A percentile compares a stretch with the other conserved stretches of the same genome.
Evolutionary conservation across 1,139 yeast species (phyloP).

Genomic region (Taiozyma sp.): DNA sequence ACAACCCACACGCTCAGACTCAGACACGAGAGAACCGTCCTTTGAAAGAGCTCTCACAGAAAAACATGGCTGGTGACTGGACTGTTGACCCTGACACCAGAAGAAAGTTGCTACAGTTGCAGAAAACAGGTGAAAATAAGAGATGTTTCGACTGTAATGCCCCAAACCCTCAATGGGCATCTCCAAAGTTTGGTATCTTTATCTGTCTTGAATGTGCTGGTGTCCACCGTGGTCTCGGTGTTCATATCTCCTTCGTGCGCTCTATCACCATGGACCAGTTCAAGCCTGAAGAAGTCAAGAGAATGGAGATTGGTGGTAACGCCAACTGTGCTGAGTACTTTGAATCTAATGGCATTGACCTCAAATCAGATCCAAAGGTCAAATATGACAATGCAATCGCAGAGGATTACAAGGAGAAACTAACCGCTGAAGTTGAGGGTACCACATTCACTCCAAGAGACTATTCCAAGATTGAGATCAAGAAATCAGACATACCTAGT

Average conservation of each 20-base stretch:
- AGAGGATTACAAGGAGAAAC: slow-evolving; percentile 84
- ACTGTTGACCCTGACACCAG: slow-evolving; percentile 89
- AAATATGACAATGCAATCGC: slow-evolving; percentile 90
- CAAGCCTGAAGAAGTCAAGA: slow-evolving; percentile 80
- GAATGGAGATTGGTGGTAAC: slow-evolving; percentile 97
- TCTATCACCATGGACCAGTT: slow-evolving; percentile 97
- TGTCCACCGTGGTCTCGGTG: slow-evolving; percentile 92
- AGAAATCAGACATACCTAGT: slow-evolving; percentile 7
- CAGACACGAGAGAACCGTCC: not conserved
- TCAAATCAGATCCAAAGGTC: slow-evolving; percentile 55
- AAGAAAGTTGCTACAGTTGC: slow-evolving; percentile 73
- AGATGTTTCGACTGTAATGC: slow-evolving; percentile 93
- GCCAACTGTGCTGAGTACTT: slow-evolving; percentile 69
- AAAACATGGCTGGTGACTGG: slow-evolving; percentile 42
- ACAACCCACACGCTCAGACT: not conserved
- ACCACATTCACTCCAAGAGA: slow-evolving; percentile 64
- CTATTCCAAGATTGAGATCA: slow-evolving; percentile 39
- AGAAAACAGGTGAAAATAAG: slow-evolving; percentile 78
- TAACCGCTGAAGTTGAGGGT: slow-evolving; percentile 74
- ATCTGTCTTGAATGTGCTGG: slow-evolving; percentile 98
- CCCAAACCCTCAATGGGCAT: slow-evolving; percentile 98
- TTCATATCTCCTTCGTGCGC: slow-evolving; percentile 93
- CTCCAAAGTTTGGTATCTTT: slow-evolving; percentile 94
- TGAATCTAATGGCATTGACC: slow-evolving; percentile 67
- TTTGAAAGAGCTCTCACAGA: not conserved